A percentile compares a stretch with the other conserved stretches of the same genome.
Conservation (phyloP, 139 green algal genomes). For the Tetradesmus lagerheimii region DNA sequence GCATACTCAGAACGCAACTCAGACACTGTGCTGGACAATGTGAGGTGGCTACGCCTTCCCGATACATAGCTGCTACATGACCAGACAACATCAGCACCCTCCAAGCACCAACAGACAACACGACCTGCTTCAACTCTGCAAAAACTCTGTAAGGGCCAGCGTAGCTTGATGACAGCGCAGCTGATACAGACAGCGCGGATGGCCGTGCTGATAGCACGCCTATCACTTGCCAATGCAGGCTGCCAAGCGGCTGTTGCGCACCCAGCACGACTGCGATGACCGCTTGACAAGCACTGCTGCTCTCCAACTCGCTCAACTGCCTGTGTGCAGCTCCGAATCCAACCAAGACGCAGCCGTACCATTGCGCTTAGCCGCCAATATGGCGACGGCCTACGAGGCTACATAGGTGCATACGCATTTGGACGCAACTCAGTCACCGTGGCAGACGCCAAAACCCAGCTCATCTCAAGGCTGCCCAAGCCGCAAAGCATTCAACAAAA, state of each 20-base stretch:
- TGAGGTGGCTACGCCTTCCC: neutral
- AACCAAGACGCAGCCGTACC: neutral
- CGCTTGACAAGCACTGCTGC: neutral
- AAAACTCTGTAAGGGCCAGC: no score
- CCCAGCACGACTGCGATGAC: neutral
- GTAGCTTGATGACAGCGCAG: neutral
- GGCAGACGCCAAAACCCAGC: neutral
- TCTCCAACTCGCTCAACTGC: neutral
- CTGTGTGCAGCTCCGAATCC: neutral
- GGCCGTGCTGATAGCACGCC: no score
- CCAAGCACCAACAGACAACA: neutral
- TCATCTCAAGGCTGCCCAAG: neutral
- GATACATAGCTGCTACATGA: neutral
- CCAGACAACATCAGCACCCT: neutral
- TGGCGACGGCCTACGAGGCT: neutral
- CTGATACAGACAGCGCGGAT: no score
- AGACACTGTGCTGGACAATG: neutral
- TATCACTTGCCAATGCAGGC: neutral
- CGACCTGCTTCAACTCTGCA: no score
- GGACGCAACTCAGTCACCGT: neutral
- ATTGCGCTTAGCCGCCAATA: neutral
- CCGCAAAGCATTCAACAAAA: neutral
- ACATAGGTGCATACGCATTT: neutral
- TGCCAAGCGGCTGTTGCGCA: neutral
- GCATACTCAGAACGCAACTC: neutral